phyloP scores from a whole-genome alignment of 139 green algal genomes.

The Chlamydomonas sphaeroides region DNA sequence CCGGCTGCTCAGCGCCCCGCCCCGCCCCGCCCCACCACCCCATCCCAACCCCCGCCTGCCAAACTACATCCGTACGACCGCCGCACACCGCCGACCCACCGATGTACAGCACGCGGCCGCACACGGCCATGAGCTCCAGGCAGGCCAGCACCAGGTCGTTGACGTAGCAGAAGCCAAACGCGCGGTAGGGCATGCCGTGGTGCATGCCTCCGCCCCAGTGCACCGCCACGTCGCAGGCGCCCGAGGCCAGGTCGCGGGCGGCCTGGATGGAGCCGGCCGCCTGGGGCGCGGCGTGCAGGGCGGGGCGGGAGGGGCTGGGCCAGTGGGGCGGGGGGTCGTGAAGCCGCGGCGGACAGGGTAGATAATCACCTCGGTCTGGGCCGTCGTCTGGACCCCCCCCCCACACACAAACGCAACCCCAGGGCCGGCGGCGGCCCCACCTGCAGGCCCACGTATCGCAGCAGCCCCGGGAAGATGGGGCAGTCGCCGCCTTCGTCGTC shows the following conservation, averaged over 20 bases:
- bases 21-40: too few species aligned
- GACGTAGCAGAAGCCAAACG: conserved; percentile 42
- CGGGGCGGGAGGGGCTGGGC: neutral
- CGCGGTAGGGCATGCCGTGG: conserved; percentile 39
- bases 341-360: too few species aligned
- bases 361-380: too few species aligned
- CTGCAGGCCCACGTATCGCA: conserved; percentile 31
- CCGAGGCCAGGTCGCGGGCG: conserved; percentile 17
- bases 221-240: conserved; percentile 29
- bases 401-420: too few species aligned
- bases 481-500: conserved; percentile 37
- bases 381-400: too few species aligned
- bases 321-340: too few species aligned
- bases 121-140: conserved; percentile 37
- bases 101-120: conserved; percentile 43
- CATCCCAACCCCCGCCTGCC: too few species aligned
- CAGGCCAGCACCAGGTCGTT: conserved; percentile 39
- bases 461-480: conserved; percentile 32
- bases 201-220: conserved; percentile 46
- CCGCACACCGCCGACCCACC: neutral
- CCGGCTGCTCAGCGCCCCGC: too few species aligned
- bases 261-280: conserved; percentile 32
- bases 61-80: too few species aligned
- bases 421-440: neutral
- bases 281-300: neutral